Evolutionary conservation across 495 filamentous ascomycete genomes (phyloP), one percentile per base, ranked within the genome.

Genomic region (Talaromyces stipitatus): DNA sequence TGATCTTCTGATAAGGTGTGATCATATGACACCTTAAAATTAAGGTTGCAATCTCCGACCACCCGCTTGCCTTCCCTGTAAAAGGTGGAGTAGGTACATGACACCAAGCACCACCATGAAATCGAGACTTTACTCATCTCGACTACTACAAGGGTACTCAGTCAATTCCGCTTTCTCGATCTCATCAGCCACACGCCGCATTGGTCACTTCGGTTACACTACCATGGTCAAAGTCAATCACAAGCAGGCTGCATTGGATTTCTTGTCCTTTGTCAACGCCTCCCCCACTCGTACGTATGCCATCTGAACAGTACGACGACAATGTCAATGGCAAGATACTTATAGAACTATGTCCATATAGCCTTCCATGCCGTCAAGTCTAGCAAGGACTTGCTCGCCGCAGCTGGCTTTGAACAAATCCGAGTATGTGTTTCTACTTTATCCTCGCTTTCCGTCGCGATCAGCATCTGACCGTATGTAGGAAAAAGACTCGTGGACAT

Each of bases 281-380:
- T 96, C 91, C 50, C 94, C 95, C 11, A 96, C 92, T 58, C 92
- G 94, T 98, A 83, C 60, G 85, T 50, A 50, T 28, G 23, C 18
- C 16, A 26, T 8, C 6, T 27, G 14, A 50, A 27, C 38, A 23
- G 33, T 7, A 7, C 24, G 20, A 8, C 23, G 32, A 33, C 7
- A n/a, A 8, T 29, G 12, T 28, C 26, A 16, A 38, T 41, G 36
- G 8, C 12, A 16, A 3, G 32, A 36, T 5, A 16, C 36, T 41
- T 41, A 41, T 29, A 29, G 4, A 18, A 16, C n/a, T n/a, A 41
- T 8, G 36, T 33, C 16, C n/a, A 16, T 53, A 23, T 55, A 98
- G 94, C 94, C 55, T 97, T 95, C 76, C 94, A 97, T 75, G 95
- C 92, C 43, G 91, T 97, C 54, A 80, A 84, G 58, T 89, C 84